Conservation (phyloP, 768 basidiomycete genomes). For the Agrocybe praecox region DNA sequence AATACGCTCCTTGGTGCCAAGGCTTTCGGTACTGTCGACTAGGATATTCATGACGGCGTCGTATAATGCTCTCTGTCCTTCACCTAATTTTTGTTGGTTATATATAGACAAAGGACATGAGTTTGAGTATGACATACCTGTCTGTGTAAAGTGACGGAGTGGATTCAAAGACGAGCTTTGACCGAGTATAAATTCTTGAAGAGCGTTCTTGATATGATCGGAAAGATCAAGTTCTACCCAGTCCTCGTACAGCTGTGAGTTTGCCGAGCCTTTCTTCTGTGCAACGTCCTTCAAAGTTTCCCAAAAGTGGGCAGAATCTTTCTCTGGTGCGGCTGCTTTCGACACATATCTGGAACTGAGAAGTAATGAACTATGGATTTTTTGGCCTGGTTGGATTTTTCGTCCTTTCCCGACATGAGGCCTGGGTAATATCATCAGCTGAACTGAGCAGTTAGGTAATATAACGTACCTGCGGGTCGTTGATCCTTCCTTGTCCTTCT, state of each 20-base stretch:
- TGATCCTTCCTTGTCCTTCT: too few species aligned
- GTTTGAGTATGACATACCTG: not conserved
- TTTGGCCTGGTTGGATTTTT: conserved; percentile 15
- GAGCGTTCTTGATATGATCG: not conserved
- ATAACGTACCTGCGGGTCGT: too few species aligned
- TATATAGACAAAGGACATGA: too few species aligned
- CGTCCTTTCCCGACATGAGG: conserved; percentile 4
- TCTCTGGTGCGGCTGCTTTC: conserved; percentile 1
- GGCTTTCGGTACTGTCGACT: not conserved
- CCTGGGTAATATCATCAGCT: too few species aligned
- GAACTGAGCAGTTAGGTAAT: too few species aligned
- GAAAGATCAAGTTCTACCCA: not conserved
- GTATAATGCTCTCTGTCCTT: not conserved
- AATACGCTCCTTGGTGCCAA: not conserved
- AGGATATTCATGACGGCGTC: not conserved
- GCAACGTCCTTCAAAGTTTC: not conserved
- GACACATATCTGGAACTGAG: conserved; percentile 3
- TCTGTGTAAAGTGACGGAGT: not conserved
- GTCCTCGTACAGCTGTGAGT: not conserved
- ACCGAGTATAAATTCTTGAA: not conserved
- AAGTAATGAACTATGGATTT: conserved; percentile 11
- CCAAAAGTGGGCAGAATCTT: not conserved
- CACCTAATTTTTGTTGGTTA: too few species aligned
- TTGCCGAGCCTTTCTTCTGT: not conserved
- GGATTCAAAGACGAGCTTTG: not conserved